Evolutionary conservation across 2,329 filamentous ascomycete species (phyloP).

Genomic region (Leptodontidium sp.): DNA sequence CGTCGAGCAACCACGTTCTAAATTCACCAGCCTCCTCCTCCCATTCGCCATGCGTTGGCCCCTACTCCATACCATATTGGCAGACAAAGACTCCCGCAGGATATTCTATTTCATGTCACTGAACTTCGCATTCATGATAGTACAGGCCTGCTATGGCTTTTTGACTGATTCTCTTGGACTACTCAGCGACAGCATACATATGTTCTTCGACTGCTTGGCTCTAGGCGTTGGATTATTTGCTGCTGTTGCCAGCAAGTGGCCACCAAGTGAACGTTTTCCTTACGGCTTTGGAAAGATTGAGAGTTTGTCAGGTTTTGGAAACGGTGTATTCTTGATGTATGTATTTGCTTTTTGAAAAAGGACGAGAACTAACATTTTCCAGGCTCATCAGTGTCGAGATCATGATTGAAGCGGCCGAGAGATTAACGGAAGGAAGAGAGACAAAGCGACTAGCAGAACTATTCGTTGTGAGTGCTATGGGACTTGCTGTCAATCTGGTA

Average conservation of each 20-base stretch:
- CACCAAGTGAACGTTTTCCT: constrained; percentile 85
- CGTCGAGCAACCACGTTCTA: constrained; percentile 60
- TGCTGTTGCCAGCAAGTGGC: constrained; percentile 96
- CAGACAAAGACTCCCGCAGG: constrained; percentile 89
- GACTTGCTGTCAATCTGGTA: constrained; percentile 88
- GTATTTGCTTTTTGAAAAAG: constrained; percentile 40
- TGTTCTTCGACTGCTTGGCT: constrained; percentile 98
- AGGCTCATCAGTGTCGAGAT: constrained; percentile 96
- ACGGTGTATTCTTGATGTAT: constrained; percentile 92
- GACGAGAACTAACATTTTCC: constrained; percentile 35
- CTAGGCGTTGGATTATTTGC: constrained; percentile 90
- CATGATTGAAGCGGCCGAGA: constrained; percentile 90
- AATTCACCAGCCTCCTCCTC: constrained; percentile 77
- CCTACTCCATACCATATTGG: constrained; percentile 83
- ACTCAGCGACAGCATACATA: constrained; percentile 98
- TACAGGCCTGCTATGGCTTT: constrained; percentile 94
- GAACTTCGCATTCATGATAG: constrained; percentile 93
- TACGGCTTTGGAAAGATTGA: constrained; percentile 98
- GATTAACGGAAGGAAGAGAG: constrained; percentile 83
- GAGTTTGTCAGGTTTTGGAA: constrained; percentile 93
- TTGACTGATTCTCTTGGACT: constrained; percentile 91
- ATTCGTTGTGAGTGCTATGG: constrained; percentile 85
- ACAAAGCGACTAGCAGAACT: constrained; percentile 87
- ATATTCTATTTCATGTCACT: constrained; percentile 99
- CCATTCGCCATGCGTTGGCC: constrained; percentile 74